Evolutionary conservation across 768 basidiomycete genomes (phyloP).

Genomic region (Neoboletus subvelutipes): DNA sequence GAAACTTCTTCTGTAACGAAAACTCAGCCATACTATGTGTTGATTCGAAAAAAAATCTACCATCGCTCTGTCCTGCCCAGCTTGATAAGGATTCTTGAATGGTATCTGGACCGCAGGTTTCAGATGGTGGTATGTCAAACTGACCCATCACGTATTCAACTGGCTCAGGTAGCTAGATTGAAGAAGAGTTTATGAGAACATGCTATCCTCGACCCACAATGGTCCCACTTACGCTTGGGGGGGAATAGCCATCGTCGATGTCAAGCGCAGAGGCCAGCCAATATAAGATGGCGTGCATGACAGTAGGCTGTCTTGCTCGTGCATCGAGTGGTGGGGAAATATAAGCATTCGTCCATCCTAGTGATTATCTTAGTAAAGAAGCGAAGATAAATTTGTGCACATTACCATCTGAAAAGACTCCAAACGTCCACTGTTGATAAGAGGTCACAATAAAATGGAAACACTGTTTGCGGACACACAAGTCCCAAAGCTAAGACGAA

Average conservation of each 20-base stretch:
- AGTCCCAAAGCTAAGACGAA: constrained; percentile 45
- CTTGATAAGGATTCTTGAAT: constrained; percentile 32
- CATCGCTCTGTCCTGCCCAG: constrained; percentile 31
- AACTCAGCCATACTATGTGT: neutral
- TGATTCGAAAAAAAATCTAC: constrained; percentile 11
- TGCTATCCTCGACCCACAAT: neutral
- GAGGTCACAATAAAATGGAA: constrained; percentile 60
- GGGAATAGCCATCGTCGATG: constrained; percentile 30
- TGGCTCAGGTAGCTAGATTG: constrained; percentile 31
- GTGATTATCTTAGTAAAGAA: neutral
- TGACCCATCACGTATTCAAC: constrained; percentile 32
- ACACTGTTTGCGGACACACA: constrained; percentile 46
- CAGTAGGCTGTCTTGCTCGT: constrained; percentile 44
- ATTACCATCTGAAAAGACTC: constrained; percentile 56
- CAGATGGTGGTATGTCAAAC: constrained; percentile 26
- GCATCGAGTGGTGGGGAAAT: constrained; percentile 46
- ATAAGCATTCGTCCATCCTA: constrained; percentile 57
- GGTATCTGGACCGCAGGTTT: constrained; percentile 14
- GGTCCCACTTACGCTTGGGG: constrained; percentile 21
- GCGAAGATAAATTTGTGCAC: neutral
- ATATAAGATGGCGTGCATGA: constrained; percentile 51
- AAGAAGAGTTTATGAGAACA: neutral
- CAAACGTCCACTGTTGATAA: constrained; percentile 62
- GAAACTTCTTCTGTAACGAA: constrained; percentile 22
- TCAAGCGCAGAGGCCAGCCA: constrained; percentile 56